These are phyloP conservation scores for Exophiala sp. DNA, from an alignment of 2,329 filamentous ascomycete genomes.

Conservation along the genomic window DNA sequence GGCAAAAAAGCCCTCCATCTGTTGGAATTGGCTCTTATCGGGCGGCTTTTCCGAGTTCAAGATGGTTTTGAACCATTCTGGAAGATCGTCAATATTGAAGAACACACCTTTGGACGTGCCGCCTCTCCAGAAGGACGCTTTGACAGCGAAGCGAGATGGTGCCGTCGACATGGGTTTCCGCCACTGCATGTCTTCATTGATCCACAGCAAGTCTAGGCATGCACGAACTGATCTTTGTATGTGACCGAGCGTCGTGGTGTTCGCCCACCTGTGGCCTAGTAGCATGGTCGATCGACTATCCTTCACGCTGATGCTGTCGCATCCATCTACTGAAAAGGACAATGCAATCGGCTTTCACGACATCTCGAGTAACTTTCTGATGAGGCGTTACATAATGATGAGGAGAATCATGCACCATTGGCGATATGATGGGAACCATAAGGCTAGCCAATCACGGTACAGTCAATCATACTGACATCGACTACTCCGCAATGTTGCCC, in stretches of 20 bases:
- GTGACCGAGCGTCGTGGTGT: conserved; percentile 3
- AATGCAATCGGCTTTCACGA: neutral
- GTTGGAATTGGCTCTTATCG: conserved; percentile 3
- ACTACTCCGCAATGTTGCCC: neutral
- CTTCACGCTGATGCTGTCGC: neutral
- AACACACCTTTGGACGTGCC: conserved; percentile 68
- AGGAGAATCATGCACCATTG: neutral
- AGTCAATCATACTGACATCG: neutral
- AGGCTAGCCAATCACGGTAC: neutral
- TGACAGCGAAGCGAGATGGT: conserved; percentile 10
- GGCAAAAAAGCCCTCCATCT: conserved; percentile 16
- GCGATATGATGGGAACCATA: neutral
- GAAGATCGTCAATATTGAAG: conserved; percentile 53
- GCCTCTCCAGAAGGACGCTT: conserved; percentile 61
- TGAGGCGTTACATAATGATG: no score
- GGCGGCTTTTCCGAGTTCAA: conserved; percentile 1
- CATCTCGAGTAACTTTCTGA: neutral
- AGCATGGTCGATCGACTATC: neutral
- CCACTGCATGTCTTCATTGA: neutral
- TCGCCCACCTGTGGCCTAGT: neutral
- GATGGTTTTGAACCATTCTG: conserved; percentile 30
- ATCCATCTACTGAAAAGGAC: neutral
- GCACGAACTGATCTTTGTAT: conserved; percentile 4
- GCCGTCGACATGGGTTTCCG: conserved; percentile 7
- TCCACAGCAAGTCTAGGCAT: neutral